A percentile compares a stretch with the other conserved stretches of the same genome.
phyloP scores from a whole-genome alignment of 108 stramenopile genomes.

The Stephanodiscus minutulus region DNA sequence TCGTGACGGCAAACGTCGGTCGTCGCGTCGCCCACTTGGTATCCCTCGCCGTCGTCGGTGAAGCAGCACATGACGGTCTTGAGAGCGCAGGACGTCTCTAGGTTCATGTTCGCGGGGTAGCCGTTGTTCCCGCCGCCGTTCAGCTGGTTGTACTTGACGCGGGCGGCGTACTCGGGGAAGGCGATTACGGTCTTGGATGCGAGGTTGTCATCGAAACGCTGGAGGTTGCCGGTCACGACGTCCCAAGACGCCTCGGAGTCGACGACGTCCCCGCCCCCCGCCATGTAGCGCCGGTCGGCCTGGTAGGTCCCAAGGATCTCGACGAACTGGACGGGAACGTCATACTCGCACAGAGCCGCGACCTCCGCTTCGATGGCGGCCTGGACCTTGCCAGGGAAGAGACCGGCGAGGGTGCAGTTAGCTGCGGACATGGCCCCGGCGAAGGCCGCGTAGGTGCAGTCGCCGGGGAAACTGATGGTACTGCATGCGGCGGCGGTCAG shows the following conservation, averaged over 20 bases:
- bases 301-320: constrained; percentile 35
- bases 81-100: constrained; percentile 23
- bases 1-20: constrained; percentile 42
- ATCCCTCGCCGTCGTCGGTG: constrained; percentile 4
- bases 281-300: constrained; percentile 15
- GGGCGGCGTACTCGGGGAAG: constrained; percentile 39
- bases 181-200: constrained; percentile 6
- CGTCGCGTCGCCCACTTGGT: neutral
- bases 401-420: constrained; percentile 6
- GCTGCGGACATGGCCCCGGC: neutral
- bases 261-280: constrained; percentile 19
- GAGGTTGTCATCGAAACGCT: constrained; percentile 16
- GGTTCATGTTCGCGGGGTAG: constrained; percentile 39
- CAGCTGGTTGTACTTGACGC: constrained; percentile 19
- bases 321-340: constrained; percentile 30
- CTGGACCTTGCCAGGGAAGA: neutral
- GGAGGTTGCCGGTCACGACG: constrained; percentile 11
- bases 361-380: constrained; percentile 1
- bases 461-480: neutral
- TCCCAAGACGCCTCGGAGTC: constrained; percentile 14
- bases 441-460: constrained; percentile 3
- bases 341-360: constrained; percentile 29
- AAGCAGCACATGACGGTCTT: constrained; percentile 48
- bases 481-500: neutral
- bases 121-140: constrained; percentile 24